Conservation (phyloP, 176 grass and related monocot genomes). For the bread wheat (Triticum aestivum) region DNA sequence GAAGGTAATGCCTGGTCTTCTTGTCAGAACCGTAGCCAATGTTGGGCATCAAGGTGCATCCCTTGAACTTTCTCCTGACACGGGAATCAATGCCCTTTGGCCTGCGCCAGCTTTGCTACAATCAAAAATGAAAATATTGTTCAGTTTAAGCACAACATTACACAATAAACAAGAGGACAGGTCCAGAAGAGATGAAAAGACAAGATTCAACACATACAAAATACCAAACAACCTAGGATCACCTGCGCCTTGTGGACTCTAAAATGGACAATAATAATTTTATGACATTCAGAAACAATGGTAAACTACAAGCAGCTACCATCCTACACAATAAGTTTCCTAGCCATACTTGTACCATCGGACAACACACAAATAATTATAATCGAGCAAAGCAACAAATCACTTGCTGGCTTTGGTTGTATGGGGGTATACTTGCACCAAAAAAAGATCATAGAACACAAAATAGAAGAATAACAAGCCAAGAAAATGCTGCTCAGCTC, state of each 20-base stretch:
- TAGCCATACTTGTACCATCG: not conserved
- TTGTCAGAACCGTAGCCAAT: constrained; percentile 84
- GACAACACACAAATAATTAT: not conserved
- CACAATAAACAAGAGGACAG: not conserved
- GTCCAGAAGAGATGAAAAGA: not conserved
- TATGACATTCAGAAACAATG: not conserved
- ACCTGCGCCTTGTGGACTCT: not conserved
- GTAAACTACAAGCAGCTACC: not conserved
- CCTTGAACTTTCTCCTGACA: constrained; percentile 79
- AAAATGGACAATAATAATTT: not conserved
- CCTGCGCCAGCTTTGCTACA: constrained; percentile 69
- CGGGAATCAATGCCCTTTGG: constrained; percentile 86
- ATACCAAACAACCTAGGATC: not conserved
- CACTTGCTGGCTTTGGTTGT: not conserved
- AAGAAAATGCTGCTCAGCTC: not conserved
- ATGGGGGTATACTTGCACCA: not conserved
- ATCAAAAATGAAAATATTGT: not conserved
- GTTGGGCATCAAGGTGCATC: constrained; percentile 68
- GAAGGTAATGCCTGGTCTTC: constrained; percentile 65
- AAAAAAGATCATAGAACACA: not conserved
- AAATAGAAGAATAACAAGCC: not conserved
- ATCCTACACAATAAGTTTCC: not conserved
- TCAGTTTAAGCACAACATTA: not conserved
- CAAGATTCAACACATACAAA: not conserved
- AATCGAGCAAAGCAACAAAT: not conserved